A percentile compares a stretch with the other conserved stretches of the same genome.
phyloP scores from a whole-genome alignment of 169 alveolate species.

The Eimeria maxima region DNA sequence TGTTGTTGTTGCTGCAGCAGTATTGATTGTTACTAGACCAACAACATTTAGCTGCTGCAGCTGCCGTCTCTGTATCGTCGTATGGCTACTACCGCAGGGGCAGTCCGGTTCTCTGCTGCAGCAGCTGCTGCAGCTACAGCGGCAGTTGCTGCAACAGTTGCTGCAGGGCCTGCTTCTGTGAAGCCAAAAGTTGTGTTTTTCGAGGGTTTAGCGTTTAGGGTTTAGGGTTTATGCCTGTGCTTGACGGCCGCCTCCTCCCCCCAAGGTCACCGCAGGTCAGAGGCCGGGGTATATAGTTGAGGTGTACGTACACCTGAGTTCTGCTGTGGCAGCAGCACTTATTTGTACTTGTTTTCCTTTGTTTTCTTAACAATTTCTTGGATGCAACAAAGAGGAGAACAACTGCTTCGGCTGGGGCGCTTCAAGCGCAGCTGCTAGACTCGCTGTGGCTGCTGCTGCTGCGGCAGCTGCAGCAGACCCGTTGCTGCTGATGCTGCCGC shows the following conservation, averaged over 20 bases:
- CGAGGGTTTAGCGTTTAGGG: not conserved
- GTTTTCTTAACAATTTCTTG: not conserved
- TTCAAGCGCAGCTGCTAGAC: not conserved
- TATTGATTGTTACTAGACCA: not conserved
- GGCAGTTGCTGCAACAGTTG: not conserved
- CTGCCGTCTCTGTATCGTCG: not conserved
- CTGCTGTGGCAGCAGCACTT: not conserved
- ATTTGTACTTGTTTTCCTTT: not conserved
- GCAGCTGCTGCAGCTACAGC: not conserved
- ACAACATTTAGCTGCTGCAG: not conserved
- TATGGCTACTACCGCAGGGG: not conserved
- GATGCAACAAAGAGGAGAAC: not conserved
- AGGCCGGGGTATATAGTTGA: not conserved
- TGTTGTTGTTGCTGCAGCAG: too few relatives aligned
- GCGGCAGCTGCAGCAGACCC: not conserved
- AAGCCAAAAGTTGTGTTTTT: too few relatives aligned
- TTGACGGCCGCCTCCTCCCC: too few relatives aligned
- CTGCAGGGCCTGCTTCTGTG: constrained; percentile 37
- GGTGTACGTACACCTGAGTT: constrained; percentile 33
- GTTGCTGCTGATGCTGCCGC: too few relatives aligned
- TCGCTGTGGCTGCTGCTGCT: constrained; percentile 38
- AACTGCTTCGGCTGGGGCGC: not conserved
- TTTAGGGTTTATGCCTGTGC: not conserved
- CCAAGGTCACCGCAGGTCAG: constrained; percentile 43
- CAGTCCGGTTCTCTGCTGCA: not conserved